phyloP scores from a whole-genome alignment of 805 yeast species.

The Lipomyces chichibuensis region DNA sequence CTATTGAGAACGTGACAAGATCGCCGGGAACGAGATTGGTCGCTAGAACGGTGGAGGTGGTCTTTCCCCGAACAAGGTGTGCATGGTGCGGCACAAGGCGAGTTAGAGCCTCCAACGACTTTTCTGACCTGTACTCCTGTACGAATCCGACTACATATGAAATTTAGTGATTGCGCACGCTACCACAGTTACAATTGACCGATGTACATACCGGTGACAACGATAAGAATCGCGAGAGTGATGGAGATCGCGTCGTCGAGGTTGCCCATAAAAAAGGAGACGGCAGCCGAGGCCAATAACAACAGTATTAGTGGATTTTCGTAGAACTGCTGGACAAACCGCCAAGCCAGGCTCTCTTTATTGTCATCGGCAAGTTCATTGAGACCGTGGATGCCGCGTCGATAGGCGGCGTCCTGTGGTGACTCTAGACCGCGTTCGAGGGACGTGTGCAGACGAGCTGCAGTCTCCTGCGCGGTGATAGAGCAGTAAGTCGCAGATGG shows the following conservation, averaged over 20 bases:
- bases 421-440: constrained; percentile 61
- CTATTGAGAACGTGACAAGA: constrained; percentile 82
- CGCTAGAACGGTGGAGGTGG: constrained; percentile 70
- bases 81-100: constrained; percentile 97
- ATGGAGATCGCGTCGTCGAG: constrained; percentile 94
- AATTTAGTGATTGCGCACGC: neutral
- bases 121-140: constrained; percentile 94
- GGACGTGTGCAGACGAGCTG: constrained; percentile 65
- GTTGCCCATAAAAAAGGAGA: constrained; percentile 92
- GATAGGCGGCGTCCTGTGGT: constrained; percentile 67
- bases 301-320: constrained; percentile 89
- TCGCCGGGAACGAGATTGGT: constrained; percentile 94
- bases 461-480: constrained; percentile 67
- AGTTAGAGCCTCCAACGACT: constrained; percentile 89
- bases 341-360: constrained; percentile 65
- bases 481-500: constrained; percentile 70
- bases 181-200: neutral
- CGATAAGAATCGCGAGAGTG: constrained; percentile 87
- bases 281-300: constrained; percentile 83
- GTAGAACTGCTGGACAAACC: constrained; percentile 78
- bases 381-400: constrained; percentile 75
- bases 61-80: constrained; percentile 80
- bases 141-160: constrained; percentile 76
- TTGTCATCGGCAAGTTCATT: constrained; percentile 78
- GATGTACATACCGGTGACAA: constrained; percentile 59